A percentile compares a stretch with the other conserved stretches of the same genome.
phyloP scores from a whole-genome alignment of 1,284 basidiomycete species.

The Cutaneotrichosporon cyanovorans region DNA sequence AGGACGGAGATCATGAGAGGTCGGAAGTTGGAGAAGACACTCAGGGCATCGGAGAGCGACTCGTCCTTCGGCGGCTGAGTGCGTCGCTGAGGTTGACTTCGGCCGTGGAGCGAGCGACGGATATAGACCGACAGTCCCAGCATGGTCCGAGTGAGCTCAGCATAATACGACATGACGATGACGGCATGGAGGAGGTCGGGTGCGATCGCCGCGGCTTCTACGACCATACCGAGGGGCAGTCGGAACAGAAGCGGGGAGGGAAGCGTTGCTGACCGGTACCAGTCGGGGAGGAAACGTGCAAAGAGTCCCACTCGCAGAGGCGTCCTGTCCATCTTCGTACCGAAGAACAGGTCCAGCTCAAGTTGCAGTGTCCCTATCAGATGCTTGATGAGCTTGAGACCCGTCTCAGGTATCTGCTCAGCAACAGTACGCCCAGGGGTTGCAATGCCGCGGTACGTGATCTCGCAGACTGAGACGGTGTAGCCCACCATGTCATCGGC shows the following conservation, averaged over 20 bases:
- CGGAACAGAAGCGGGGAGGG: slow-evolving; percentile 72
- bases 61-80: slow-evolving; percentile 38
- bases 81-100: slow-evolving; percentile 37
- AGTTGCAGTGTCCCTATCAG: slow-evolving; percentile 57
- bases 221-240: slow-evolving; percentile 76
- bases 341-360: slow-evolving; percentile 42
- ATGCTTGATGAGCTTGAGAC: slow-evolving; percentile 67
- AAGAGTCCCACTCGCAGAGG: slow-evolving; percentile 72
- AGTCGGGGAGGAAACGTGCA: slow-evolving; percentile 78
- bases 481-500: slow-evolving; percentile 87
- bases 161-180: slow-evolving; percentile 77
- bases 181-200: slow-evolving; percentile 81
- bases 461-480: slow-evolving; percentile 73
- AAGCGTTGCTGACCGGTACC: slow-evolving; percentile 67
- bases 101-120: slow-evolving; percentile 33
- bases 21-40: slow-evolving; percentile 31
- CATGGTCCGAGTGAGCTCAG: slow-evolving; percentile 73
- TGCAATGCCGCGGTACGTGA: slow-evolving; percentile 64
- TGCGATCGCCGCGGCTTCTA: slow-evolving; percentile 78
- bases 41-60: slow-evolving; percentile 26
- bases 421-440: slow-evolving; percentile 50
- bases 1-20: slow-evolving; percentile 44
- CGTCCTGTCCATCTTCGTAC: slow-evolving; percentile 53
- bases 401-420: slow-evolving; percentile 68
- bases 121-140: slow-evolving; percentile 58